These are phyloP conservation scores for Penicillium sp. DNA, from an alignment of 2,329 filamentous ascomycete genomes.

Conservation along the genomic window DNA sequence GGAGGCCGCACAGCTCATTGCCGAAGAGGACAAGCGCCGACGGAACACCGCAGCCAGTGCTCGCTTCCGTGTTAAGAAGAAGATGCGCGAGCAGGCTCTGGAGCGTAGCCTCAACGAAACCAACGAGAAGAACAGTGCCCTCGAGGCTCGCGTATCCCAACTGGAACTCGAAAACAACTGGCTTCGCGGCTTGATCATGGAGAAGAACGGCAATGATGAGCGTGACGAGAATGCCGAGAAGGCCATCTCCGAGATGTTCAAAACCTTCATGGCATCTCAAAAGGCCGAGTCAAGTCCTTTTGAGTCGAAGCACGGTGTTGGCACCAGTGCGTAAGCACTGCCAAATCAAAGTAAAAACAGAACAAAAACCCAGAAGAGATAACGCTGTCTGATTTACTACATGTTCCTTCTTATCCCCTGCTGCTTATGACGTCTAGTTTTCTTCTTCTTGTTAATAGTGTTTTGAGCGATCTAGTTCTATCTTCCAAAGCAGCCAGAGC, in stretches of 20 bases:
- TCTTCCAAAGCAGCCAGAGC: slow-evolving; percentile 9
- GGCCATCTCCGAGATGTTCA: slow-evolving; percentile 41
- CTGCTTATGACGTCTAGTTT: slow-evolving; percentile 8
- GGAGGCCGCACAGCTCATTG: slow-evolving; percentile 66
- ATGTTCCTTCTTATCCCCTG: slow-evolving; percentile 12
- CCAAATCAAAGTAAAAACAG: slow-evolving; percentile 15
- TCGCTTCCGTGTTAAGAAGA: slow-evolving; percentile 94
- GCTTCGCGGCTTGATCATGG: slow-evolving; percentile 73
- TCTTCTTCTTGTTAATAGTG: slow-evolving; percentile 22
- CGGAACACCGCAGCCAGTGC: slow-evolving; percentile 85
- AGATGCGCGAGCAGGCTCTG: slow-evolving; percentile 82
- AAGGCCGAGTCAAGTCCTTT: slow-evolving; percentile 30
- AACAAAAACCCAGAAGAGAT: slow-evolving; percentile 6
- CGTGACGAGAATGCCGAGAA: slow-evolving; percentile 43
- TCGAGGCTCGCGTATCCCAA: slow-evolving; percentile 69
- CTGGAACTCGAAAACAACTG: slow-evolving; percentile 78
- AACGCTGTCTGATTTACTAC: slow-evolving; percentile 12
- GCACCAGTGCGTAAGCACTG: slow-evolving; percentile 22
- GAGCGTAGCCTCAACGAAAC: slow-evolving; percentile 79
- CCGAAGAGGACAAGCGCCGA: slow-evolving; percentile 86
- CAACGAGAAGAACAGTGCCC: slow-evolving; percentile 67
- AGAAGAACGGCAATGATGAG: slow-evolving; percentile 59
- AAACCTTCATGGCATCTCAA: slow-evolving; percentile 38
- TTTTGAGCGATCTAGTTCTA: slow-evolving; percentile 14
- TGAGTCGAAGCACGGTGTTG: slow-evolving; percentile 33